Evolutionary conservation across 2,329 filamentous ascomycete genomes (phyloP), one percentile per base, ranked within the genome.

Genomic region (Xylogone sp.): DNA sequence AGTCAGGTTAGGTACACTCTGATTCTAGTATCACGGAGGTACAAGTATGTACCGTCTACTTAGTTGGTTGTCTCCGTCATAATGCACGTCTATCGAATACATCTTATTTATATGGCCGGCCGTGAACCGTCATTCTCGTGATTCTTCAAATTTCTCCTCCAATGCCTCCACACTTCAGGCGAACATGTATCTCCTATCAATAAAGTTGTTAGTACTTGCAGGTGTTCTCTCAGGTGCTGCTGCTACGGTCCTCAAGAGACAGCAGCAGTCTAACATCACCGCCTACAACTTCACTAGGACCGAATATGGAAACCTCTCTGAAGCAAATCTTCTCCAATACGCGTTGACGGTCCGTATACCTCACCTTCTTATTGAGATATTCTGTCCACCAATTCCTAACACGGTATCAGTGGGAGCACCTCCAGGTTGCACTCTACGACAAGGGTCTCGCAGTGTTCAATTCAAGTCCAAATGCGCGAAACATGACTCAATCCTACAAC

Each of bases 351-450:
- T 59, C 19, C 48, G 55, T 50, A 39, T 2, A 43, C 3, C 20
- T 20, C 1, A 43, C 3, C 20, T 20, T 24, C 18, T 1, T 18
- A 12, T 5, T 24, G 4, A 3, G 9, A 3, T n/a, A n/a, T 29
- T 22, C 7, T 13, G 21, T 7, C 6, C 12, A 5, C 34, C 4
- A 39, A 16, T 16, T 39, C 4, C 34, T 39, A 18, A 39, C 34
- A 39, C 34, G 5, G n/a, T 18, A 7, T 7, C n/a, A 62, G 53
- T 73, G 82, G 10, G 80, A 83, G 66, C 75, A 80, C 54, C 75
- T 82, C 34, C 84, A 88, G 68, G 72, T 82, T 55, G 73, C 72
- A 47, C 88, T 87, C 69, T 88, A 88, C 69, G 72, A 71, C 34
- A 64, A 84, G 44, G 84, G 78, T 39, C 71, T 88, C 6, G 5